Base-by-base conservation (phyloP, 176 grass and related monocot species). In the Musa itinerans region DNA sequence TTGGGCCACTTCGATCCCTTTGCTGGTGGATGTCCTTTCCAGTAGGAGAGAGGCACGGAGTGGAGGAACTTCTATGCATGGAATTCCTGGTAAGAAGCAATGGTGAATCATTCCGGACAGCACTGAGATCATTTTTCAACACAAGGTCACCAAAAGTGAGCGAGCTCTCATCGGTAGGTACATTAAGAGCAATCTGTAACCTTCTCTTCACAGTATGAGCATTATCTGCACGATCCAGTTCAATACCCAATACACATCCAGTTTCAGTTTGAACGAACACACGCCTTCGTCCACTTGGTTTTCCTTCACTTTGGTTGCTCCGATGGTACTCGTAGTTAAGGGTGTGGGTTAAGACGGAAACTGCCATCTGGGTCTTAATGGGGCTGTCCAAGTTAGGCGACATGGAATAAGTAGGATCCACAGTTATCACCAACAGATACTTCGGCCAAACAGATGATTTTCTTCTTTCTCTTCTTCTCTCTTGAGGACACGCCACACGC, bases 11-110 rank as follows among this genome's bases (percentile, higher is more conserved):
- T 52, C 26, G 81, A 53, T 92, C 90, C 53, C 34, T 82, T 72
- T 89, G 90, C 17, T 15, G 86, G 49, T 15, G 86, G 49, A 84
- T 53, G 52, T 89, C 82, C 64, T 83, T 89, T 59, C 77, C 82
- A 68, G 82, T 82, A 27, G 84, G 86, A 82, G 86, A 89, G 68
- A 92, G 66, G 48, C 90, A 92, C 26, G 90, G 86, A 24, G 81
- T 89, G 74, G 90, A 92, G 11, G 90, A 92, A 62, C 86, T 92
- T 62, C 84, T 85, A 73, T 92, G 90, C 73, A 92, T 73, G 54
- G 59, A 69, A 67, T 77, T 84, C 74, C 86, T 92, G n/a, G 86
- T 89, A 34, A 92, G 90, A 72, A 92, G 79, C 55, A 92, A 80
- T 0, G 86, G 86, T 6, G 84, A 92, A 53, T 92, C 84, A 56